Conservation (phyloP, 495 filamentous ascomycete genomes). For the Lophiostoma macrostomum region DNA sequence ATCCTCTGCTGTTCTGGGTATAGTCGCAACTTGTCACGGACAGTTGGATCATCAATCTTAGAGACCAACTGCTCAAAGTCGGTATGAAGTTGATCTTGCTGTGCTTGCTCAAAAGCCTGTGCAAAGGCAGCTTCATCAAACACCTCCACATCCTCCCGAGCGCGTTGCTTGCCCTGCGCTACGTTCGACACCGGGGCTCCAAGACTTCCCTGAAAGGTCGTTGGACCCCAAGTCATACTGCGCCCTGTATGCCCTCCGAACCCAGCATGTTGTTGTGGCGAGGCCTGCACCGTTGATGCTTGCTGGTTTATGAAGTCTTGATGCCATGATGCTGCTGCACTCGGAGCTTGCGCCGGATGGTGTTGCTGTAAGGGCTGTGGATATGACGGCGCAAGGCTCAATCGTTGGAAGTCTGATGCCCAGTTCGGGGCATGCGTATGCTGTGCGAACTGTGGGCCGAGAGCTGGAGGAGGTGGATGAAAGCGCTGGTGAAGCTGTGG, state of each 20-base stretch:
- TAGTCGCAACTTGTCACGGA: no score
- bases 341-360: slow-evolving; percentile 13
- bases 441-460: slow-evolving; percentile 23
- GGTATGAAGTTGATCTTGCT: slow-evolving; percentile 31
- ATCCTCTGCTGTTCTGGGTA: no score
- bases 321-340: slow-evolving; percentile 37
- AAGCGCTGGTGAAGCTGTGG: slow-evolving; percentile 30
- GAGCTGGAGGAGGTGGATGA: slow-evolving; percentile 22
- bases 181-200: slow-evolving; percentile 4
- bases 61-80: no score
- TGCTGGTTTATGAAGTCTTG: slow-evolving; percentile 35
- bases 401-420: slow-evolving; percentile 43
- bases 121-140: slow-evolving; percentile 66
- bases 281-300: slow-evolving; percentile 3
- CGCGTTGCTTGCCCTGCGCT: slow-evolving; percentile 31
- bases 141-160: slow-evolving; percentile 18
- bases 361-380: slow-evolving; percentile 30
- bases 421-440: slow-evolving; percentile 33
- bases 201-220: not conserved
- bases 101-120: slow-evolving; percentile 54
- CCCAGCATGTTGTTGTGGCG: slow-evolving; percentile 3
- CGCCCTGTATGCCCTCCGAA: slow-evolving; percentile 23
- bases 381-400: slow-evolving; percentile 33
- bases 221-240: slow-evolving; percentile 21
- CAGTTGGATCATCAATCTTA: no score